Base-by-base conservation (phyloP, 2,329 filamentous ascomycete species). In the Aspergillus arachidicola region DNA sequence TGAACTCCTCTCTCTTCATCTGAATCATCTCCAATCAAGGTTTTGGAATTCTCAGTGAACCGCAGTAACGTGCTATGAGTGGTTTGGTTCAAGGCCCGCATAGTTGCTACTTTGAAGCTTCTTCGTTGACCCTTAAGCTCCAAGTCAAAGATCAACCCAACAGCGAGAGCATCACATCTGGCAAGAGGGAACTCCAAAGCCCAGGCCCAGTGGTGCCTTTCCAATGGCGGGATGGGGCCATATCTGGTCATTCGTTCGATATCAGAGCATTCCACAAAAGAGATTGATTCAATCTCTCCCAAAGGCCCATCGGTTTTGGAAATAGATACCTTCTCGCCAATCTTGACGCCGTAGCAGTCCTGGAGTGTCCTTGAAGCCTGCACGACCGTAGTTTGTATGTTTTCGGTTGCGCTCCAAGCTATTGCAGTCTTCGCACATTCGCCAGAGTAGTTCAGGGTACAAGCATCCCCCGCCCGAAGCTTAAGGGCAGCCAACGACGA, bases 291-390 rank as follows among this genome's bases (percentile, higher is more conserved):
- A 6, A 88, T 86, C 26, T 85, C 84, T 0, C 83, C 80, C 12
- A 90, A 76, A 2, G 79, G 69, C 2, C 78, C 79, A 9, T 83
- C 82, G 11, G 85, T 82, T 65, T 79, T 84, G 2, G 84, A 81
- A 28, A 94, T 84, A 9, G 84, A 83, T 55, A 96, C 81, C 57
- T 87, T 85, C 56, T 93, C 91, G 19, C 88, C 88, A 4, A 95
- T 81, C 64, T 90, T 89, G 69, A 96, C 85, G 1, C 87, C 87
- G 68, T 91, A 91, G 7, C 87, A 85, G 41, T 91, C 89, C 66
- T 91, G 89, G 59, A 96, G 87, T 6, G 87, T 83, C 66, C 91
- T 89, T 26, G 91, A 89, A 81, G 92, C 87, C 82, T 94, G 85
- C 57, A 91, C 82, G 61, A 92, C 83, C 66, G 89, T 86, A 68